Conservation (phyloP, 306 rosid species). For the Phaseolus lunatus region DNA sequence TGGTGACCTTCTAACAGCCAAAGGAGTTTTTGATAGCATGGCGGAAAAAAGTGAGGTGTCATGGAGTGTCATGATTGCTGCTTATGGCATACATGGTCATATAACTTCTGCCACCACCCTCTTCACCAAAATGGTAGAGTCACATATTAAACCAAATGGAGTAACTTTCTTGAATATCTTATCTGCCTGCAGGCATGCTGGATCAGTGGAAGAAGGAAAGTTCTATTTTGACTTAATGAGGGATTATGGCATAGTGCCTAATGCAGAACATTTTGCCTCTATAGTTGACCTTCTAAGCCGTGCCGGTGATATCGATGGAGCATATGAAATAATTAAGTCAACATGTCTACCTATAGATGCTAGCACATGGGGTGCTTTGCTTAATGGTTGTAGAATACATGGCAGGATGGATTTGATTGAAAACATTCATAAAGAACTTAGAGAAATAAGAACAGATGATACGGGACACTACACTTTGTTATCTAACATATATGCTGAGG, state of each 20-base stretch:
- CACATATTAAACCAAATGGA: conserved; percentile 72
- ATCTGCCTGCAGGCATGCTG: conserved; percentile 88
- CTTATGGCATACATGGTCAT: conserved; percentile 83
- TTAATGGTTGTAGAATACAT: conserved; percentile 91
- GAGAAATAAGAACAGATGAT: conserved; percentile 66
- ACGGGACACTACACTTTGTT: conserved; percentile 86
- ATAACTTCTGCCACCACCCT: conserved; percentile 61
- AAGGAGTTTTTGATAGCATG: conserved; percentile 64
- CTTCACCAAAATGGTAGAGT: conserved; percentile 66
- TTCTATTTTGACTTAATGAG: conserved; percentile 65
- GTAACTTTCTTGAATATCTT: conserved; percentile 88
- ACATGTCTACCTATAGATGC: conserved; percentile 62
- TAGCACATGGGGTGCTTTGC: conserved; percentile 86
- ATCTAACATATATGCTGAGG: conserved; percentile 88
- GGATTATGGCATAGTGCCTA: conserved; percentile 66
- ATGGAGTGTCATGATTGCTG: conserved; percentile 90
- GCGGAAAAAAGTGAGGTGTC: conserved; percentile 77
- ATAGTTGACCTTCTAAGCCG: conserved; percentile 88
- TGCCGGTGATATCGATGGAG: conserved; percentile 76
- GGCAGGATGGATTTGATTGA: conserved; percentile 67
- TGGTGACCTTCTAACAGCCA: conserved; percentile 76
- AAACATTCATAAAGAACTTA: conserved; percentile 58
- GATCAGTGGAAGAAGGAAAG: conserved; percentile 79
- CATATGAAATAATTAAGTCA: conserved; percentile 70
- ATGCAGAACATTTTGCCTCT: conserved; percentile 73